Evolutionary conservation across 1,284 basidiomycete species (phyloP), one percentile per base, ranked within the genome.

Genomic region (Trichosporon inkin): DNA sequence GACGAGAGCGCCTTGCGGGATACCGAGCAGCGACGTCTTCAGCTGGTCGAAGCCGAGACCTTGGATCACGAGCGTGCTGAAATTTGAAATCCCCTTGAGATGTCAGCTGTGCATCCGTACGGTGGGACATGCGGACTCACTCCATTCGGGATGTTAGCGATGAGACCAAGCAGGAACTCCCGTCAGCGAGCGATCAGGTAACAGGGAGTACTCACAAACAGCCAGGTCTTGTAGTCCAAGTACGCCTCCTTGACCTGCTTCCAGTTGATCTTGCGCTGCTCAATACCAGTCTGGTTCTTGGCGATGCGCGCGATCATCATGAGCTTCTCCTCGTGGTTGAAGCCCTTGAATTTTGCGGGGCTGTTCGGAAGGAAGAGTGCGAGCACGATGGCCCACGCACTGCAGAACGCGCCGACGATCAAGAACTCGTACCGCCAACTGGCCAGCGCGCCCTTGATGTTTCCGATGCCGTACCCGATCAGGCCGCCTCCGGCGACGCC

Each of bases 391-490:
- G 63, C 75, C 77, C 77, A 79, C 1, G 63, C 57, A 1, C 68
- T 57, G 56, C 75, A 78, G 38, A 72, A 61, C 0, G 76, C 76
- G 14, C 78, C 77, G 37, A 78, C 72, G 37, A 79, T 71, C 35
- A 78, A 37, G 62, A 79, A 77, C 56, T 79, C 76, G 70, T 79
- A 80, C 32, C 74, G 59, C 78, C 78, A 80, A 0, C 70, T 66
- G 0, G 72, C 67, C 3, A 80, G 70, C 0, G 73, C 62, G 10
- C 70, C 68, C 39, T 79, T 73, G 65, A 80, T 80, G 35, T 80
- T 68, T 0, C 70, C 72, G 32, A 72, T 72, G 11, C 63, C 71
- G 40, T 64, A 69, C 3, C 65, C 73, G 59, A 77, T 69, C 20
- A 77, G 58, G 10, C 76, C 77, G 47, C 74, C 74, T 2, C 64